Evolutionary conservation across 495 filamentous ascomycete genomes (phyloP).

Genomic region (Penicillium cataractarum): DNA sequence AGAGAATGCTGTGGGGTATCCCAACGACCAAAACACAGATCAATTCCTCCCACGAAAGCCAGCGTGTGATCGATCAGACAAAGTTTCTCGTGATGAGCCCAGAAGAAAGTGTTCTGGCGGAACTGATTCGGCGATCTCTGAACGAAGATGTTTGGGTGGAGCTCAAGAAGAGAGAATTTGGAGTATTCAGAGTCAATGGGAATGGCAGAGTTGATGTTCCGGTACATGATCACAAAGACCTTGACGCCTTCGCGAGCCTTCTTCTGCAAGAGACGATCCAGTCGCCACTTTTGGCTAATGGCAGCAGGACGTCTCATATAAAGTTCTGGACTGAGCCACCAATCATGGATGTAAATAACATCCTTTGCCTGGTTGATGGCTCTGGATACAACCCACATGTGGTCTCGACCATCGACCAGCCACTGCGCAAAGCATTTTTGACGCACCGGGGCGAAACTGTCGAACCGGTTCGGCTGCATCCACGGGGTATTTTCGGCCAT

Average conservation of each 20-base stretch:
- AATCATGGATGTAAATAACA: constrained; percentile 99
- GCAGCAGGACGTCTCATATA: constrained; percentile 95
- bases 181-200: constrained; percentile 99
- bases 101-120: constrained; percentile 99
- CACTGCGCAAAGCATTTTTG: constrained; percentile 89
- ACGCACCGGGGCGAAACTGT: constrained; percentile 90
- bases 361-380: constrained; percentile 98
- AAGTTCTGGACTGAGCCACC: constrained; percentile 96
- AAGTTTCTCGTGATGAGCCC: constrained; percentile 97
- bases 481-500: constrained; percentile 83
- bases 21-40: constrained; percentile 97
- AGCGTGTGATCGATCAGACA: constrained; percentile 95
- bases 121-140: constrained; percentile 96
- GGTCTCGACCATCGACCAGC: constrained; percentile 95
- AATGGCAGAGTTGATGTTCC: constrained; percentile 96
- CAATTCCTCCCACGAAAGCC: constrained; percentile 94
- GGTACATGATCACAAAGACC: constrained; percentile 97
- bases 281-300: constrained; percentile 97
- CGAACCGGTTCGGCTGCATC: constrained; percentile 82
- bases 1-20: constrained; percentile 92
- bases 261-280: constrained; percentile 90
- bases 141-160: constrained; percentile 95
- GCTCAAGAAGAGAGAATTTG: constrained; percentile 93
- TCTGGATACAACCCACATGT: constrained; percentile 98
- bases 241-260: constrained; percentile 97